Percentiles rank a stretch among this genome's conserved stretches.
phyloP scores from a whole-genome alignment of 31 red algal genomes.

The Endocladia muricata region DNA sequence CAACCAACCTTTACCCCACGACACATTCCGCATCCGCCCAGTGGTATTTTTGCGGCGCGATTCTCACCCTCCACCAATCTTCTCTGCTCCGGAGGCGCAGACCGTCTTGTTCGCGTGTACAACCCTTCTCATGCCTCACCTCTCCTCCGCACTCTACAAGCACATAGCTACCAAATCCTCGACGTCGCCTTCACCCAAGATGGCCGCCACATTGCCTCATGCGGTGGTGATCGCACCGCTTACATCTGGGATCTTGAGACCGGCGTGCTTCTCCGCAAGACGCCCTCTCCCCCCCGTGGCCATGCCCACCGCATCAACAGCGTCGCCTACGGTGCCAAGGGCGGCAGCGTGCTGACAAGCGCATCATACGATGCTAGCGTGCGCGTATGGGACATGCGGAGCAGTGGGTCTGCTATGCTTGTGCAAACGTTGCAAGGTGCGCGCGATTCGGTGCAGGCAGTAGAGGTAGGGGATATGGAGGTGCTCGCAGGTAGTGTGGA shows the following conservation, averaged over 20 bases:
- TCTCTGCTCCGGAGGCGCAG: neutral
- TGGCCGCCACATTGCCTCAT: neutral
- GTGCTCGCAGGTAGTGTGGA: neutral
- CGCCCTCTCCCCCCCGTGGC: too few species aligned
- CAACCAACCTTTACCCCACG: neutral
- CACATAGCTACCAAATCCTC: slow-evolving; percentile 4
- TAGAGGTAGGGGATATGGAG: neutral
- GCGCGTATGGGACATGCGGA: neutral
- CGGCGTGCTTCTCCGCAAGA: neutral
- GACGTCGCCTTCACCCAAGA: neutral
- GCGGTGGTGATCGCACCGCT: neutral
- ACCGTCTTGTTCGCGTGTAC: neutral
- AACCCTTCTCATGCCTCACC: neutral
- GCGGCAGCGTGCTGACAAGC: neutral
- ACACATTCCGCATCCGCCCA: too few species aligned
- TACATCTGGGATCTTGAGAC: neutral
- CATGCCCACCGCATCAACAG: neutral
- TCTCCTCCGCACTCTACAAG: neutral
- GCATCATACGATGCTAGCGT: neutral
- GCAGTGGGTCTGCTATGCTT: neutral
- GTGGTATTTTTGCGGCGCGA: too few species aligned
- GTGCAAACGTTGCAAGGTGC: neutral
- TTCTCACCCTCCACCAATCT: neutral
- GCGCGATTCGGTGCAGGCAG: neutral
- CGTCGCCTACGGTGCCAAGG: neutral